Evolutionary conservation across 1,284 basidiomycete genomes (phyloP), one percentile per base, ranked within the genome.

Genomic region (Abortiporus biennis): DNA sequence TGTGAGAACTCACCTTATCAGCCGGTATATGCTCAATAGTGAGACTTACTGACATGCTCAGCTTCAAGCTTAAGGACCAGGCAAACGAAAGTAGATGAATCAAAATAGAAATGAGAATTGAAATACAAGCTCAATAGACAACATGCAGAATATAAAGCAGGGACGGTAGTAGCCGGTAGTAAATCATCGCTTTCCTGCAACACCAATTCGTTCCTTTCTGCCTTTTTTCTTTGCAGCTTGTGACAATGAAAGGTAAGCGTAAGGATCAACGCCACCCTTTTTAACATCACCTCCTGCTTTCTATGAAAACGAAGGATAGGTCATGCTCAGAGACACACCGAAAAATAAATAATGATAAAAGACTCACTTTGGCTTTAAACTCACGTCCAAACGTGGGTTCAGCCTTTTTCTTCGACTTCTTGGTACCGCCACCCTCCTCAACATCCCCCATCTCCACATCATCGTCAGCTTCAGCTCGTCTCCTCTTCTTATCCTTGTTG

Each of bases 401-500:
- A 11, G 66, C 62, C 54, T 75, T 80, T 59, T 74, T 72, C 54
- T 81, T 82, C 51, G 69, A 72, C 57, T 74, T 80, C 33, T 66
- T 67, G 21, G 57, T 54, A 15, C 59, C 53, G 33, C 57, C 49
- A 20, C 61, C 54, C 30, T 65, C 63, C n/a, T n/a, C n/a, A 13
- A 64, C 69, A 46, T 78, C 79, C 6, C 61, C 80, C 80, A 88
- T 88, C 54, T 85, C 86, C 36, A 88, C 66, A 52, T 91, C 88
- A 30, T 71, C 76, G 19, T 74, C 77, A 19, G 69, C 68, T 47
- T 75, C 72, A 41, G 84, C 74, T 47, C 92, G 66, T 44, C 87
- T 76, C 56, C 92, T 89, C 66, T 94, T 95, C 20, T 90, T 95
- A 58, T 97, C 90, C 67, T 98, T 98, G 70, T 97, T 92, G 68